phyloP scores from a whole-genome alignment of 192 early-diverging fungal species.

The Paraglomus occultum region DNA sequence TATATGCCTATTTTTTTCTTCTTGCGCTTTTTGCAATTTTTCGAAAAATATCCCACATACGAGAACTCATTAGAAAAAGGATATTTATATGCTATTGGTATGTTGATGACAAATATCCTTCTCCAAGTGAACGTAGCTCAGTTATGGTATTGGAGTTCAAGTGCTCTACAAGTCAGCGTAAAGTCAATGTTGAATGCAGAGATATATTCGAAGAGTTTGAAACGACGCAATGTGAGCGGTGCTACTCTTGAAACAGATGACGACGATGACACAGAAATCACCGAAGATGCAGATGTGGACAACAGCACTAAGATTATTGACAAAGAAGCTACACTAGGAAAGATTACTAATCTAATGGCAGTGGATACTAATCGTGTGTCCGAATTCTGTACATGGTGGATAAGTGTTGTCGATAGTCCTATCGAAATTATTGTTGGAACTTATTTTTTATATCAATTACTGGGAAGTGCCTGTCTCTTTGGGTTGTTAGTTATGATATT shows the following conservation, averaged over 20 bases:
- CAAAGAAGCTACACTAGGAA: constrained; percentile 52
- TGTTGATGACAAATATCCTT: constrained; percentile 16
- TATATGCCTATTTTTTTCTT: constrained; percentile 37
- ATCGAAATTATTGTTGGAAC: constrained; percentile 64
- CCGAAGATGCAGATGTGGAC: constrained; percentile 30
- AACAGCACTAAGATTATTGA: constrained; percentile 14
- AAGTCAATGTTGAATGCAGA: constrained; percentile 58
- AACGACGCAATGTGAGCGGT: constrained; percentile 47
- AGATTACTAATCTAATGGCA: constrained; percentile 72
- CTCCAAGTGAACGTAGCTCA: constrained; percentile 3
- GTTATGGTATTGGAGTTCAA: constrained; percentile 5
- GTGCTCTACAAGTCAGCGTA: constrained; percentile 9
- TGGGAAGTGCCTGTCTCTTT: constrained; percentile 56
- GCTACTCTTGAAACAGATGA: background rate
- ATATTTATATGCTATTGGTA: constrained; percentile 5
- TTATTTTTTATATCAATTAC: constrained; percentile 68
- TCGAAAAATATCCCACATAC: constrained; percentile 17
- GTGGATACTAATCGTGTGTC: constrained; percentile 66
- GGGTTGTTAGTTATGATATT: constrained; percentile 41
- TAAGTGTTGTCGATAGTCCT: constrained; percentile 56
- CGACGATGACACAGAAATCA: constrained; percentile 9
- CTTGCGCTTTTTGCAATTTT: constrained; percentile 34
- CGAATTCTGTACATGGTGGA: constrained; percentile 50
- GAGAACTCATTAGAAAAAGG: background rate
- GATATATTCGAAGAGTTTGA: constrained; percentile 63